A percentile compares a stretch with the other conserved stretches of the same genome.
Conservation (phyloP, 2,329 filamentous ascomycete species). For the Pyrenophora graminea region DNA sequence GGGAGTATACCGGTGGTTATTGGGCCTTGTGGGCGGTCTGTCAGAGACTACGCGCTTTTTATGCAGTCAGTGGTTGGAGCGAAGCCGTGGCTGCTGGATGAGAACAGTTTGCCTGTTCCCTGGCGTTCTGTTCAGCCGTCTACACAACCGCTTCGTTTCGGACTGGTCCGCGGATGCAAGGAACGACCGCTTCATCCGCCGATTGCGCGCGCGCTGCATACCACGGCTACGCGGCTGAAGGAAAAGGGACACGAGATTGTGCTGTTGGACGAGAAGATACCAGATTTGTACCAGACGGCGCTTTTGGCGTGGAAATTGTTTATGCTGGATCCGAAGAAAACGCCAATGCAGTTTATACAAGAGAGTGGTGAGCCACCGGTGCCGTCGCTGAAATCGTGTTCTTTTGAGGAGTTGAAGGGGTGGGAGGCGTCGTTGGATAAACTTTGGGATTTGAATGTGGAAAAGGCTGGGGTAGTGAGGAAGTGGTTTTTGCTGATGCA, state of each 20-base stretch:
- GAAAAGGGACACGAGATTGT: conserved; percentile 53
- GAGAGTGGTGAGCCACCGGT: conserved; percentile 53
- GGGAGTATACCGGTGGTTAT: conserved; percentile 44
- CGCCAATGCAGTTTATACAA: conserved; percentile 39
- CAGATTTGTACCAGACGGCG: conserved; percentile 37
- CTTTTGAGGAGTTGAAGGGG: conserved; percentile 37
- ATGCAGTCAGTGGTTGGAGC: conserved; percentile 48
- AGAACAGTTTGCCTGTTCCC: conserved; percentile 48
- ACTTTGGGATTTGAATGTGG: conserved; percentile 50
- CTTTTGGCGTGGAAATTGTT: conserved; percentile 51
- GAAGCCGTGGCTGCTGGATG: conserved; percentile 54
- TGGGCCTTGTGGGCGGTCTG: conserved; percentile 51
- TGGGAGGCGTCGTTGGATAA: conserved; percentile 46
- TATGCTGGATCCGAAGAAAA: conserved; percentile 45
- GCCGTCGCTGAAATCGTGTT: conserved; percentile 43
- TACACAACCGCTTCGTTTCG: conserved; percentile 49
- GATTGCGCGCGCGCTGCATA: conserved; percentile 52
- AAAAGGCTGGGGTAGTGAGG: conserved; percentile 41
- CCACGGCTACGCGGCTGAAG: conserved; percentile 47
- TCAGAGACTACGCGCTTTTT: conserved; percentile 49
- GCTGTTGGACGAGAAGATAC: conserved; percentile 32
- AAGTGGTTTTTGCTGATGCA: conserved; percentile 50
- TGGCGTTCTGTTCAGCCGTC: conserved; percentile 49
- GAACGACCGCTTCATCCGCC: conserved; percentile 58
- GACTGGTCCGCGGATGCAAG: conserved; percentile 54